Evolutionary conservation across 192 early-diverging fungal species (phyloP), one percentile per base, ranked within the genome.

Genomic region (Mortierella alpina): DNA sequence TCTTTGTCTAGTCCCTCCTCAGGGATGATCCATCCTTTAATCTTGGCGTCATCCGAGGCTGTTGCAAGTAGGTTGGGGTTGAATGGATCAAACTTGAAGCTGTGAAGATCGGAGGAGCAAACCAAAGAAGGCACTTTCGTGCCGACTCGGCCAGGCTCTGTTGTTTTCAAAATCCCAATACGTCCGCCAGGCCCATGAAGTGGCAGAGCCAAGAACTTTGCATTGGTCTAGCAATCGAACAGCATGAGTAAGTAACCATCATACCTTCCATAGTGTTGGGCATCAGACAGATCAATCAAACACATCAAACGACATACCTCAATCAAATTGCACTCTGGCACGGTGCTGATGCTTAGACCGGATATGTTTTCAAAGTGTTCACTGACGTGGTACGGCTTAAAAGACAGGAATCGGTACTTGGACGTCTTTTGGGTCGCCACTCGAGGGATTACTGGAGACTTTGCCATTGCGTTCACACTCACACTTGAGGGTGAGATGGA

Each of bases 141-240:
- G 7, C 91, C 90, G 9, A 94, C 62, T 22, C 96, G 88, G 9
- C 94, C 95, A 9, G 90, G 88, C n/a, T 87, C 87, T 56, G 86
- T 76, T 3, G 84, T 75, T n/a, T 88, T 84, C 65, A 92, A 82
- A 23, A 96, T 84, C 3, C 86, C 93, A 55, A 98, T 65, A 64
- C 93, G 87, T 18, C 96, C 96, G 22, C 96, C 96, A 41, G 90
- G 84, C 20, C 95, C 96, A 15, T 84, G 67, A 49, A 94, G 82
- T 14, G 94, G 88, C 22, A 95, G 86, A 1, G 94, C 93, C 53
- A 96, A 76, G 46, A 88, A 93, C 64, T 82, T 87, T 54, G 65
- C 42, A 55, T 89, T 93, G 1, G 83, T 85, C 82, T 90, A 66
- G 22, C 73, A 2, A 39, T 55, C 18, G 54, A 13, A 20, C 22